Evolutionary conservation across 106 monocot genomes (phyloP), one percentile per base, ranked within the genome.

Genomic region (Apostasia shenzhenica): DNA sequence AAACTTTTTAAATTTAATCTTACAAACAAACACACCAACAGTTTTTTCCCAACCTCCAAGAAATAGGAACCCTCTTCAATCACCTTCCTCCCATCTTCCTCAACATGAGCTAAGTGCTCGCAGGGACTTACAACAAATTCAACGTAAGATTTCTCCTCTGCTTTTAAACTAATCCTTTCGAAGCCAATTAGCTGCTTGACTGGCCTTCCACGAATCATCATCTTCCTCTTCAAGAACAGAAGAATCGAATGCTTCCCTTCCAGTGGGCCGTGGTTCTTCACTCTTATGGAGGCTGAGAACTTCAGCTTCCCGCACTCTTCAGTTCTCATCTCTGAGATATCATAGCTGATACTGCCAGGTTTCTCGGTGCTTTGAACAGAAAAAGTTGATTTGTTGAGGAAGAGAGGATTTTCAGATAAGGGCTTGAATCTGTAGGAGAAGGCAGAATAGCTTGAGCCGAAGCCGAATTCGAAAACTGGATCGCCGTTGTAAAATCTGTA

Each of bases 401-500:
- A 69, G 39, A 81, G 49, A 1, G 51, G 48, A 45, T 42, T 66
- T 41, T 8, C 67, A 44, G 74, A 8, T 7, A 70, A 67, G 7
- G 85, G 53, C 8, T 67, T 12, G 54, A 91, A 94, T 51, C 63
- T 67, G 57, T 91, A 85, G n/a, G 85, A 79, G 40, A 79, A 83
- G 0, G 42, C 73, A 11, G 94, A 87, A 78, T 94, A 94, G 85
- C 94, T 90, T 47, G 88, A 83, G 54, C 90, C 90, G 57, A 79
- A 85, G 26, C 94, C 90, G 42, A 87, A 94, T 6, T 61, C 69
- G 77, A 73, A 94, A 14, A 94, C 90, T 6, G 78, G 62, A n/a
- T 13, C 53, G 42, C 90, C 90, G 0, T 55, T 84, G 78, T 85
- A 94, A 57, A 94, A 94, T 40, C 91, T 48, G 74, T 94, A 94